These are phyloP conservation scores for Syncephalastrum contaminatum DNA, from an alignment of 371 early-diverging fungal genomes.

Conservation along the genomic window DNA sequence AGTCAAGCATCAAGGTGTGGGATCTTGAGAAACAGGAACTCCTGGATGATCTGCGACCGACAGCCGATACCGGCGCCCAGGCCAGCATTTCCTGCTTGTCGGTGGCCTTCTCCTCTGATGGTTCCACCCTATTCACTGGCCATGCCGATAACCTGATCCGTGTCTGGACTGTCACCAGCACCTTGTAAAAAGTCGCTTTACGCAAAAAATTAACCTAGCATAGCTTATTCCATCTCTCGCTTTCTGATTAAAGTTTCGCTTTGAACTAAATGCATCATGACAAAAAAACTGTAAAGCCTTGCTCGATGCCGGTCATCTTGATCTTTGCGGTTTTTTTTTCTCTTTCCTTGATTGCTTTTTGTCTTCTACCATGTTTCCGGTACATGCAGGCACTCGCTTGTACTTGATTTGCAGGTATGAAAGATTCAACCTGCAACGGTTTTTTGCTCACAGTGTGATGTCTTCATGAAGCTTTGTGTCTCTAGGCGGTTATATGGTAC, in stretches of 20 bases:
- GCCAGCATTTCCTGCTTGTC: conserved; percentile 85
- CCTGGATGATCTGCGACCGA: conserved; percentile 93
- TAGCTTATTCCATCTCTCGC: background rate
- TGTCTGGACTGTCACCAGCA: conserved; percentile 87
- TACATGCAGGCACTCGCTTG: conserved; percentile 7
- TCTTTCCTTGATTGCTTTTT: background rate
- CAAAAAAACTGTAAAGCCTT: background rate
- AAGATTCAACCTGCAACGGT: background rate
- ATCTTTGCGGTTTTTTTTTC: background rate
- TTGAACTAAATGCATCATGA: background rate
- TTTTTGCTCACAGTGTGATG: background rate
- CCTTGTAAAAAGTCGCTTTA: conserved; percentile 30
- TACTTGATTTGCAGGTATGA: conserved; percentile 14
- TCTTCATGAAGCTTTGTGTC: too few relatives aligned
- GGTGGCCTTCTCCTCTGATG: conserved; percentile 97
- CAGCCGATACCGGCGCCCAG: conserved; percentile 74
- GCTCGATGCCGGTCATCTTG: background rate
- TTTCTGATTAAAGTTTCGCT: background rate
- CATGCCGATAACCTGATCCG: conserved; percentile 95
- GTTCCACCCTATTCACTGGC: conserved; percentile 96
- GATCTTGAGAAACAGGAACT: conserved; percentile 97
- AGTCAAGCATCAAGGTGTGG: conserved; percentile 97
- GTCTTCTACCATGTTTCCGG: background rate
- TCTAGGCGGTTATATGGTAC: too few relatives aligned
- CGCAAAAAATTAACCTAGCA: too few relatives aligned